Evolutionary conservation across 176 grass and related monocot genomes (phyloP).

Genomic region (Rhynchospora breviuscula): DNA sequence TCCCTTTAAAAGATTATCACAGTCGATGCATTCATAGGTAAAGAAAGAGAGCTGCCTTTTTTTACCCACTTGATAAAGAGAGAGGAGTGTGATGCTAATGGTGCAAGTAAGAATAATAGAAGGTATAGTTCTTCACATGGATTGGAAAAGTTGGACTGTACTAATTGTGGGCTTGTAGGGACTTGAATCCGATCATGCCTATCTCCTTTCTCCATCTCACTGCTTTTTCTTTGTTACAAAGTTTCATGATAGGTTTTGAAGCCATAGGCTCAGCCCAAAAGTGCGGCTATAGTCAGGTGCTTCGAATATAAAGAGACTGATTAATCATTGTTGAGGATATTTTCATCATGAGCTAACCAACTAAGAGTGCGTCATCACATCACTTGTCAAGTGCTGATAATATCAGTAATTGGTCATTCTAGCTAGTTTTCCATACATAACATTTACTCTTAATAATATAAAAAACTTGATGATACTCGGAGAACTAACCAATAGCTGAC

Average conservation of each 20-base stretch:
- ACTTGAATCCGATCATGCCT: background rate
- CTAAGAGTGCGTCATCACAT: no score
- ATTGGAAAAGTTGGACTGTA: background rate
- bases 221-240: background rate
- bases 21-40: conserved; percentile 36
- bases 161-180: conserved; percentile 19
- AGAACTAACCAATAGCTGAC: no score
- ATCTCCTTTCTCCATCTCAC: background rate
- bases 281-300: background rate
- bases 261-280: background rate
- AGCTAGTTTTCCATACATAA: no score
- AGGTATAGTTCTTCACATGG: conserved; percentile 1
- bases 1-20: conserved; percentile 32
- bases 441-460: no score
- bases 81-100: conserved; percentile 31
- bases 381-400: no score
- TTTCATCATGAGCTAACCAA: no score
- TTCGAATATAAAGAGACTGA: background rate
- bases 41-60: conserved; percentile 54
- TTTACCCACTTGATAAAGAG: conserved; percentile 36
- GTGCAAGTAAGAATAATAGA: conserved; percentile 22
- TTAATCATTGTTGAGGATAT: no score
- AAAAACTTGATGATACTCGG: no score
- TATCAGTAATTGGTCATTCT: no score
- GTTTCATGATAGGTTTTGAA: background rate